Conservation (phyloP, 768 basidiomycete genomes). For the Boletus subparvulus region DNA sequence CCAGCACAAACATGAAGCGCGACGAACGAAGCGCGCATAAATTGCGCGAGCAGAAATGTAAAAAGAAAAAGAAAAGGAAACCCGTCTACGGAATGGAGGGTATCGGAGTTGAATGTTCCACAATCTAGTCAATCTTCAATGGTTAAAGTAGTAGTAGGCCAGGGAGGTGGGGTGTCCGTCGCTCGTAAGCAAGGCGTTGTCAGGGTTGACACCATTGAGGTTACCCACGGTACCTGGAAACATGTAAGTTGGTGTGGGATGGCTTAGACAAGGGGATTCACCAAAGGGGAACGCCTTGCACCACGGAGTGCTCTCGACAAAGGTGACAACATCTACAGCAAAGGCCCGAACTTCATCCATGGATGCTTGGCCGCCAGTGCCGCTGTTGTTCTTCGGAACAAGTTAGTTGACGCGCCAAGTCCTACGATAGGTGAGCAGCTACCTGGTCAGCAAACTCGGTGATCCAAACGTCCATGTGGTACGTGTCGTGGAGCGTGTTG, state of each 20-base stretch:
- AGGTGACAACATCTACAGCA: conserved; percentile 42
- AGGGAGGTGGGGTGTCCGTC: conserved; percentile 50
- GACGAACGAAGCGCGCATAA: conserved; percentile 5
- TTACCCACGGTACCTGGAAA: conserved; percentile 49
- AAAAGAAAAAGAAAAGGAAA: not conserved
- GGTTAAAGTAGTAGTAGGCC: conserved; percentile 47
- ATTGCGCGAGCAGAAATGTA: not conserved
- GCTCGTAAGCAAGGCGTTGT: conserved; percentile 42
- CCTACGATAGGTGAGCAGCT: not conserved
- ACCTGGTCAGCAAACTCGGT: conserved; percentile 77
- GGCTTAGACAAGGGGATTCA: conserved; percentile 29
- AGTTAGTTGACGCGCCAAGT: not conserved
- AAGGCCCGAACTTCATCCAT: conserved; percentile 42
- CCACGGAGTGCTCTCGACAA: conserved; percentile 40
- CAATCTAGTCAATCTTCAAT: not conserved
- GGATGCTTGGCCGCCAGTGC: conserved; percentile 37
- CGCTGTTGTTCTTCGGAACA: conserved; percentile 50
- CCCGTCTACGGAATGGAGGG: conserved; percentile 15
- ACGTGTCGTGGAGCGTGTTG: conserved; percentile 43
- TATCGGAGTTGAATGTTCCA: conserved; percentile 17
- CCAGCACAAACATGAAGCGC: conserved; percentile 22
- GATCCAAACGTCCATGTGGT: conserved; percentile 45
- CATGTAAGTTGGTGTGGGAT: conserved; percentile 6
- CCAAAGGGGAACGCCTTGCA: conserved; percentile 59
- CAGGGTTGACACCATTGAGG: conserved; percentile 51